A percentile compares a stretch with the other conserved stretches of the same genome.
Evolutionary conservation across 2,329 filamentous ascomycete species (phyloP).

Genomic region (Dendryphion nanum): DNA sequence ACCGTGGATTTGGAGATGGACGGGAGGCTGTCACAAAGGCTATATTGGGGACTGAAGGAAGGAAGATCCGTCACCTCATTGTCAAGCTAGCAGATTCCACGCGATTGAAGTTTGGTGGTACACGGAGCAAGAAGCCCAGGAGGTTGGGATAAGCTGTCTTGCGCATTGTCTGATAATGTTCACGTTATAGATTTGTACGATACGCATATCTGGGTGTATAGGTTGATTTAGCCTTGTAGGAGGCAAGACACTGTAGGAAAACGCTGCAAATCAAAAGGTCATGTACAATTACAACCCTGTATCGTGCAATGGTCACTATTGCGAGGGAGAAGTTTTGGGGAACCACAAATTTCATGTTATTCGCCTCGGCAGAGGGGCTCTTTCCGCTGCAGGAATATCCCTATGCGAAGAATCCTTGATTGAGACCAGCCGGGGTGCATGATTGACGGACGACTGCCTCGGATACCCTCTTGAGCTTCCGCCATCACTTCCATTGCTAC

Average conservation of each 20-base stretch:
- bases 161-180: not conserved
- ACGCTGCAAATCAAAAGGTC: too few relatives aligned
- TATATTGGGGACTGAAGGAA: conserved; percentile 81
- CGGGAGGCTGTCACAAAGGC: conserved; percentile 89
- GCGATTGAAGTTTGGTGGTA: conserved; percentile 92
- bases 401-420: conserved; percentile 43
- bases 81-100: conserved; percentile 80
- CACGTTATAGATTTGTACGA: conserved; percentile 21
- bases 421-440: conserved; percentile 33
- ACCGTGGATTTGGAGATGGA: conserved; percentile 82
- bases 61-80: conserved; percentile 70
- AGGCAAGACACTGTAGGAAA: too few relatives aligned
- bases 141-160: conserved; percentile 61
- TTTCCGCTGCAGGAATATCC: conserved; percentile 44
- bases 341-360: conserved; percentile 28
- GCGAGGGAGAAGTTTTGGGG: conserved; percentile 1
- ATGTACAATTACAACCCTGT: not conserved
- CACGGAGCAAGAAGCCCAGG: conserved; percentile 78
- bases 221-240: not conserved
- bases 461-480: conserved; percentile 34
- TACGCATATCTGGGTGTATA: conserved; percentile 22
- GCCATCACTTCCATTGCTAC: conserved; percentile 31
- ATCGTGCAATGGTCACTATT: too few relatives aligned
- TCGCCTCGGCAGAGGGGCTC: conserved; percentile 44
- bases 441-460: conserved; percentile 26